Conservation (phyloP, 345 rosid genomes). For the Toxicodendron radicans region DNA sequence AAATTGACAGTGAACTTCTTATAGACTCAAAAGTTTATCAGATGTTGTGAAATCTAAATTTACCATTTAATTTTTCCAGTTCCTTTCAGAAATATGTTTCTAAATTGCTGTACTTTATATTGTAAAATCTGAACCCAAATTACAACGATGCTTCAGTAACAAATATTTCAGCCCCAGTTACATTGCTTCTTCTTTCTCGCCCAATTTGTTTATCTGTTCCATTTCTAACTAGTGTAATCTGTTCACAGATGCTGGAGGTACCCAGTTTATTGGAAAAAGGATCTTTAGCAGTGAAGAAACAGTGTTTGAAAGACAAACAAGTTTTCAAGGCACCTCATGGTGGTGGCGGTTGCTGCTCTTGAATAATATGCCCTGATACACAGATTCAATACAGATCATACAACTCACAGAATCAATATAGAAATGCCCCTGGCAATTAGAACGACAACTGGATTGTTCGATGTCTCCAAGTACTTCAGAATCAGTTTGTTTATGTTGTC, state of each 20-base stretch:
- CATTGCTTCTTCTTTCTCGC: not conserved
- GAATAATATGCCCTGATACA: not conserved
- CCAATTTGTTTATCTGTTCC: not conserved
- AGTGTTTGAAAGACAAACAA: constrained; percentile 46
- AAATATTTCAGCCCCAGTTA: not conserved
- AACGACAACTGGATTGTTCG: not conserved
- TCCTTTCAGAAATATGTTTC: too few relatives aligned
- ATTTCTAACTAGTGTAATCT: constrained; percentile 2
- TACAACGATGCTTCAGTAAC: not conserved
- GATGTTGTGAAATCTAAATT: too few relatives aligned
- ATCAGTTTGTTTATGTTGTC: not conserved
- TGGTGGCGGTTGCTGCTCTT: constrained; percentile 53
- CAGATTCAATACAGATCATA: not conserved
- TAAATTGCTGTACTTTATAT: too few relatives aligned
- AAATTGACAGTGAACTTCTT: not conserved
- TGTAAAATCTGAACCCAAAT: not conserved
- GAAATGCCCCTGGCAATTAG: constrained; percentile 11
- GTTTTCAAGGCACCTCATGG: constrained; percentile 28
- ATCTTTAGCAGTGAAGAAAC: constrained; percentile 55
- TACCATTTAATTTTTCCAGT: too few relatives aligned
- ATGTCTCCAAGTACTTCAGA: not conserved
- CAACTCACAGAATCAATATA: not conserved
- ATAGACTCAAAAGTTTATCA: too few relatives aligned
- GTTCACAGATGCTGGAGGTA: constrained; percentile 64
- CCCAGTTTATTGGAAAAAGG: constrained; percentile 83